A percentile compares a stretch with the other conserved stretches of the same genome.
phyloP scores from a whole-genome alignment of 1,284 basidiomycete species.

The Porodaedalea pini region DNA sequence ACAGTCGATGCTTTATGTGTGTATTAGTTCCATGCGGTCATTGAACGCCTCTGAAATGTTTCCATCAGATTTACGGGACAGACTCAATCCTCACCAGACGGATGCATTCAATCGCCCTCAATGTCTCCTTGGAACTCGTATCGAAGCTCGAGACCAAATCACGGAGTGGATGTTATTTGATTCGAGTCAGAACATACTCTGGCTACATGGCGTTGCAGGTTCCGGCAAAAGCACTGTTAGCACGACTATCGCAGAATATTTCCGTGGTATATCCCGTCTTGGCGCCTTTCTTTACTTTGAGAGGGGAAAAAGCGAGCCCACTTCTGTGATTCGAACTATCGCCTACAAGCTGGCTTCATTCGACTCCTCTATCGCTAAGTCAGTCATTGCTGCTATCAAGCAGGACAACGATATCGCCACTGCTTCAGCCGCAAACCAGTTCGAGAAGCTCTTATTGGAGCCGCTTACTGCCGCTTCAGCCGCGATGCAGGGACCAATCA shows the following conservation, averaged over 20 bases:
- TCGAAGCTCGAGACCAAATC: neutral
- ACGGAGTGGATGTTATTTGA: neutral
- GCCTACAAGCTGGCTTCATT: neutral
- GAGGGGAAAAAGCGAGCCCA: constrained; percentile 14
- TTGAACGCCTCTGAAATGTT: neutral
- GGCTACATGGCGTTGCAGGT: no score
- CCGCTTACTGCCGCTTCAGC: constrained; percentile 21
- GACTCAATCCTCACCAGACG: neutral
- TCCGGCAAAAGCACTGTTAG: no score
- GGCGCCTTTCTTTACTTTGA: constrained; percentile 23
- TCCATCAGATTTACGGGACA: neutral
- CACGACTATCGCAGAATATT: constrained; percentile 13
- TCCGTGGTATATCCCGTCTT: no score
- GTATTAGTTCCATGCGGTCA: neutral
- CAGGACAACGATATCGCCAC: constrained; percentile 6
- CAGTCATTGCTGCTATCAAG: neutral
- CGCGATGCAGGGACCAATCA: constrained; percentile 25
- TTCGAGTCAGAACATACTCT: no score
- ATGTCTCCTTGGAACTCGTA: neutral
- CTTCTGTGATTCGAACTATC: no score
- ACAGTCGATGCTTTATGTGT: neutral
- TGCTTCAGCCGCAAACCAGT: constrained; percentile 26
- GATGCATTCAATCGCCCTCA: neutral
- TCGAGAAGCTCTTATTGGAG: constrained; percentile 30
- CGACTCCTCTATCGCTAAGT: neutral